Base-by-base conservation (phyloP, 2,329 filamentous ascomycete genomes). In the Kalaharituber pfeilii region DNA sequence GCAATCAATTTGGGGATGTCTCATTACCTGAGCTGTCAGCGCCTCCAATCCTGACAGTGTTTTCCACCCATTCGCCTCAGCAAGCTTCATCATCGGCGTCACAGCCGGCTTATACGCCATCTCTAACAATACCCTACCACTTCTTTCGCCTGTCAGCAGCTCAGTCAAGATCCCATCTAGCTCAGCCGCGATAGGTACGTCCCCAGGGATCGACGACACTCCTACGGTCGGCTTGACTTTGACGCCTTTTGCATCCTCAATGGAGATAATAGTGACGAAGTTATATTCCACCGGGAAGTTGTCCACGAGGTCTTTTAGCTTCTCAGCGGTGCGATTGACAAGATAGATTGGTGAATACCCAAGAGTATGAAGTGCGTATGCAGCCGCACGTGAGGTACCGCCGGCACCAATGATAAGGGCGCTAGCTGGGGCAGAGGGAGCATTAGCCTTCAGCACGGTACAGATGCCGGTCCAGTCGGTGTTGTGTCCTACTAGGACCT, bases 391-490 rank as follows among this genome's bases (percentile, higher is more conserved):
- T 0, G 87, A 85, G 5, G 91, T 98, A 24, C 91, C 91, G 13
- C 91, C 91, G 6, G 86, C 86, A 2, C 91, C 91, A 53, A 98
- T 79, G 13, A 96, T 85, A 60, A 95, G 77, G 25, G 78, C 89
- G 53, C 80, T 76, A 42, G 72, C 69, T 2, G 66, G 63, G 25
- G 59, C 62, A 44, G 42, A 51, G 29, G 56, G 66, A 26, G 61
- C 63, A 54, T 54, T 42, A 55, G 30, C 56, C 52, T 53, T 65
- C 20, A 98, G 76, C 2, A 85, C 81, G 62, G 83, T 78, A 2
- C 84, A 79, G 80, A 98, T 98, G 58, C 91, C 91, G 64, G 80
- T 77, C 83, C 87, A 98, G 71, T 98, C 91, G 11, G 91, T 98
- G 69, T 98, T 98, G 66, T 88, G 84, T 44, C 91, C 91, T 15